A percentile compares a stretch with the other conserved stretches of the same genome.
Conservation (phyloP, 148 eudicot genomes). For the Rhododendron vialii region DNA sequence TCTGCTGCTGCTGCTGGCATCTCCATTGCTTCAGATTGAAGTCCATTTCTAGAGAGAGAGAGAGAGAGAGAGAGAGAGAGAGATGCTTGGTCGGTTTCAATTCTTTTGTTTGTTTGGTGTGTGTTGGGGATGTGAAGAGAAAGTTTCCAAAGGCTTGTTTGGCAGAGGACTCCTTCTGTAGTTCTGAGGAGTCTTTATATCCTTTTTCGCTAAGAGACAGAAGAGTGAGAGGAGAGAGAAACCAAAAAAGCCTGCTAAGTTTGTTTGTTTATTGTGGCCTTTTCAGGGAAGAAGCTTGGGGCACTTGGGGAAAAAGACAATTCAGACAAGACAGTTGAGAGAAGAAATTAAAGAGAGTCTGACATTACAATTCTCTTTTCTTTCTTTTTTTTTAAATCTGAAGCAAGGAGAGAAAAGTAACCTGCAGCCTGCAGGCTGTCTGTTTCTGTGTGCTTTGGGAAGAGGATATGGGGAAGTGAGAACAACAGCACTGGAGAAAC, state of each 20-base stretch:
- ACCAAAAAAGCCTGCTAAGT: neutral
- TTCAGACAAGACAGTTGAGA: conserved; percentile 24
- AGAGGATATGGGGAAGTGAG: neutral
- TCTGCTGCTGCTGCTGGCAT: conserved; percentile 25
- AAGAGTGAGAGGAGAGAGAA: neutral
- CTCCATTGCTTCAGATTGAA: conserved; percentile 81
- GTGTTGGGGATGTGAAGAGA: conserved; percentile 1
- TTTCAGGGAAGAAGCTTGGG: neutral
- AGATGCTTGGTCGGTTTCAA: neutral
- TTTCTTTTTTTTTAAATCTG: neutral
- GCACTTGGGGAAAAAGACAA: conserved; percentile 17
- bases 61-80: conserved; percentile 26
- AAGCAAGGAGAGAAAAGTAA: neutral
- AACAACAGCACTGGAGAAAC: neutral
- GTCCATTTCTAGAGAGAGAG: conserved; percentile 48
- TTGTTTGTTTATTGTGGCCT: neutral
- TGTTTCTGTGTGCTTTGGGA: conserved; percentile 16
- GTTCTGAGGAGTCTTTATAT: neutral
- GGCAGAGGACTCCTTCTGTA: neutral
- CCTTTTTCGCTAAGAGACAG: neutral
- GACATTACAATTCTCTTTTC: neutral
- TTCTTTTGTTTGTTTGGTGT: neutral
- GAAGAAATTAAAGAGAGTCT: neutral
- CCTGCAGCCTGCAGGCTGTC: conserved; percentile 15
- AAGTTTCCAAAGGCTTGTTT: conserved; percentile 1